Evolutionary conservation across 2,329 filamentous ascomycete genomes (phyloP).

Genomic region (Claviceps sp.): DNA sequence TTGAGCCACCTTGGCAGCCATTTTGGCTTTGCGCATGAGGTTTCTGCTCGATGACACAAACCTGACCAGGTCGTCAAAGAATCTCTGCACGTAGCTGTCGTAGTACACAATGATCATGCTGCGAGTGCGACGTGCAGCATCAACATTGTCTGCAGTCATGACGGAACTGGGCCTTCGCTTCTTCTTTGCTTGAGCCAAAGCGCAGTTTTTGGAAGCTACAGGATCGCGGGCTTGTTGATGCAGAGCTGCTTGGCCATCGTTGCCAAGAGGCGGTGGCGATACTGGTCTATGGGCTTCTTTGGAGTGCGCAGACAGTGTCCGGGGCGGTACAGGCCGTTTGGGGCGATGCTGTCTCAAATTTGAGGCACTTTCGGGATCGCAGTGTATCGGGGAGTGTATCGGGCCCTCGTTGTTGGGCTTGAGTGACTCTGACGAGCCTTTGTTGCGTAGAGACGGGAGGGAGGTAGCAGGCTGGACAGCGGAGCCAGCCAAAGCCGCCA

Average conservation of each 20-base stretch:
- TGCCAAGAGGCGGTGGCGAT: slow-evolving; percentile 14
- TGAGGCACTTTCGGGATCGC: slow-evolving; percentile 6
- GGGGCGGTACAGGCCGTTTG: slow-evolving; percentile 5
- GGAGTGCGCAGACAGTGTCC: slow-evolving; percentile 11
- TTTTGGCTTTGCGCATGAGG: slow-evolving; percentile 74
- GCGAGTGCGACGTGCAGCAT: slow-evolving; percentile 51
- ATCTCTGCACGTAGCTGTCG: slow-evolving; percentile 71
- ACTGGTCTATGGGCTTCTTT: slow-evolving; percentile 10
- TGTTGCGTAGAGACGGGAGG: slow-evolving; percentile 33
- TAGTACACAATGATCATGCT: slow-evolving; percentile 84
- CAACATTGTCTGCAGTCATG: slow-evolving; percentile 32
- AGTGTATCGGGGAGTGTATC: slow-evolving; percentile 12
- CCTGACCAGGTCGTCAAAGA: slow-evolving; percentile 71
- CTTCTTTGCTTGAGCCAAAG: slow-evolving; percentile 34
- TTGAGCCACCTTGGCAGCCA: slow-evolving; percentile 61
- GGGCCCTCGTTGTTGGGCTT: slow-evolving; percentile 33
- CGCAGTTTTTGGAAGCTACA: slow-evolving; percentile 30
- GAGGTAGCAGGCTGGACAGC: slow-evolving; percentile 14
- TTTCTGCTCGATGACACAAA: slow-evolving; percentile 71
- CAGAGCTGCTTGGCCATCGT: slow-evolving; percentile 7
- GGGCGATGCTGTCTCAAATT: not conserved
- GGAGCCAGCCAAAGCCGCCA: slow-evolving; percentile 32
- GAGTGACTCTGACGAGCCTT: slow-evolving; percentile 40
- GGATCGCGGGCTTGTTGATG: slow-evolving; percentile 30
- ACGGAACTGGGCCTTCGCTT: slow-evolving; percentile 38